Conservation (phyloP, 148 eudicot species). For the Cornus florida region DNA sequence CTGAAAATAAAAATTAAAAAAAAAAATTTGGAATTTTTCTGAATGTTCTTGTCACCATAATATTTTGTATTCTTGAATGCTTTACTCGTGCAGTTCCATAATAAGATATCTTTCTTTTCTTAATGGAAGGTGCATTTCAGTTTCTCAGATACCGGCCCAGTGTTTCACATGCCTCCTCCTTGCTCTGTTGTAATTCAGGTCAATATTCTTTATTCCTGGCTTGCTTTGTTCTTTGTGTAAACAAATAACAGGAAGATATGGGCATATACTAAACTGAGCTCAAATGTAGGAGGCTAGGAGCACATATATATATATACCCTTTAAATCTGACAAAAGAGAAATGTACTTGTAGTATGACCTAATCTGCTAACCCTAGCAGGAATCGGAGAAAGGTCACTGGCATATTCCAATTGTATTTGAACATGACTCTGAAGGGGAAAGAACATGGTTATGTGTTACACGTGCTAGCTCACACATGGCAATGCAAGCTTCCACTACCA, state of each 20-base stretch:
- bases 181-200: constrained; percentile 94
- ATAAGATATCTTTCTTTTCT: constrained; percentile 10
- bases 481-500: constrained; percentile 19
- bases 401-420: constrained; percentile 84
- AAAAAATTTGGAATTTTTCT: background rate
- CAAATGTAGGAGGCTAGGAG: background rate
- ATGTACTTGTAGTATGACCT: background rate
- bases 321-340: background rate
- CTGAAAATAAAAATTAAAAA: background rate
- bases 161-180: constrained; percentile 91
- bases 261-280: background rate
- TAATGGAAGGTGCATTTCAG: constrained; percentile 69
- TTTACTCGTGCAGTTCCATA: background rate
- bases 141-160: constrained; percentile 69
- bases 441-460: constrained; percentile 72
- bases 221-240: background rate
- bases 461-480: constrained; percentile 42
- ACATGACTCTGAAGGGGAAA: constrained; percentile 57
- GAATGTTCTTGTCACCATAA: background rate
- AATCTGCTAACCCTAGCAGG: constrained; percentile 43
- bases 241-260: background rate
- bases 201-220: constrained; percentile 11
- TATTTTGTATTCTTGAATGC: background rate
- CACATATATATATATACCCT: background rate
- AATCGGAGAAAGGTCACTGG: constrained; percentile 83